phyloP scores from a whole-genome alignment of 305 asterid genomes.

The Solanum aculeatissimum region DNA sequence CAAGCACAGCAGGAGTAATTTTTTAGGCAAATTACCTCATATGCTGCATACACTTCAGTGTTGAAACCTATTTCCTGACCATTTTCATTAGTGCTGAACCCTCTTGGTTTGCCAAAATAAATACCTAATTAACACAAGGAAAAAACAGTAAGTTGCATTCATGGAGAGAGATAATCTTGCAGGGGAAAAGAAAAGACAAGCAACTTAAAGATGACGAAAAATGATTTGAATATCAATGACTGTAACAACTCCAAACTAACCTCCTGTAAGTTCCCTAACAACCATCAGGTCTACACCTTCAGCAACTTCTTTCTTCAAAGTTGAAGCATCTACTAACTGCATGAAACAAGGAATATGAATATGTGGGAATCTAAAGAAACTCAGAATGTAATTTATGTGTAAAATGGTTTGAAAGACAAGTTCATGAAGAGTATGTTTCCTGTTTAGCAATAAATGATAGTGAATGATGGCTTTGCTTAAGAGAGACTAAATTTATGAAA shows the following conservation, averaged over 20 bases:
- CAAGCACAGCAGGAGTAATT: not conserved
- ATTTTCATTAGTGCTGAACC: constrained; percentile 56
- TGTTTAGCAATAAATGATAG: not conserved
- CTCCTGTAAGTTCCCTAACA: constrained; percentile 97
- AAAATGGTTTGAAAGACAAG: not conserved
- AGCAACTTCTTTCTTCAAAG: constrained; percentile 85
- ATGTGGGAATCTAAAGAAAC: not conserved
- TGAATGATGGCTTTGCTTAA: not conserved
- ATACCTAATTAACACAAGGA: constrained; percentile 37
- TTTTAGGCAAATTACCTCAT: constrained; percentile 43
- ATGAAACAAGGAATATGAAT: not conserved
- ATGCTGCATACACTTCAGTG: constrained; percentile 80
- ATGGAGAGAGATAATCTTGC: not conserved
- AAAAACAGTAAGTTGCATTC: not conserved
- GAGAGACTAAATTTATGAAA: not conserved
- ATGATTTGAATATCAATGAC: not conserved
- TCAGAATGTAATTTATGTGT: not conserved
- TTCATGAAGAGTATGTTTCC: not conserved
- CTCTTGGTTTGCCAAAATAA: constrained; percentile 96
- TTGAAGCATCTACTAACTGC: constrained; percentile 87
- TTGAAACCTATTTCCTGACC: constrained; percentile 91
- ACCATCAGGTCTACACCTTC: constrained; percentile 98
- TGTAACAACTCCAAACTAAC: constrained; percentile 21
- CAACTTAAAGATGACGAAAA: not conserved
- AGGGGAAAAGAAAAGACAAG: not conserved